phyloP scores from a whole-genome alignment of 2,329 filamentous ascomycete genomes.

The Colletotrichum brevisporum region DNA sequence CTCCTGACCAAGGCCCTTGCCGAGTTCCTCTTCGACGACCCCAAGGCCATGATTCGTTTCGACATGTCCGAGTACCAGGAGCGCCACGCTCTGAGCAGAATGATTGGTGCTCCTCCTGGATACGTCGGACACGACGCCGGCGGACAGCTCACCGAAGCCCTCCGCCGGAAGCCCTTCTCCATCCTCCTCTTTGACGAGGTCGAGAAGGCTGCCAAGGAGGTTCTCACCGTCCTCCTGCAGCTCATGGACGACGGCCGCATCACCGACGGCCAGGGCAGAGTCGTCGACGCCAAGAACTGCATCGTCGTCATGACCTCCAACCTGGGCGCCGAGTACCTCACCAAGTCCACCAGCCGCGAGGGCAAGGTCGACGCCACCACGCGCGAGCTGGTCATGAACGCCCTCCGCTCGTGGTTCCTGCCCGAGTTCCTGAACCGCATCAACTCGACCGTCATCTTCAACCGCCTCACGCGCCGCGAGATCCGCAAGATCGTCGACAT shows the following conservation, averaged over 20 bases:
- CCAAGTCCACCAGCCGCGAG: constrained; percentile 81
- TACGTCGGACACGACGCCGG: constrained; percentile 98
- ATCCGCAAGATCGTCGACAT: constrained; percentile 97
- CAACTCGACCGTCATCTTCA: constrained; percentile 97
- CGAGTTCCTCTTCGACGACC: constrained; percentile 97
- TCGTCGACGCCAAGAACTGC: constrained; percentile 96
- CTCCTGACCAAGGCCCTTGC: constrained; percentile 96
- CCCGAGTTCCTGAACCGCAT: constrained; percentile 99
- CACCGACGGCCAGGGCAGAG: constrained; percentile 95
- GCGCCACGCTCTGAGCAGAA: constrained; percentile 92
- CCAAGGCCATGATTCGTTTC: constrained; percentile 98
- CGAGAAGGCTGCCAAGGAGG: constrained; percentile 98
- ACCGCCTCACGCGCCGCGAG: constrained; percentile 89
- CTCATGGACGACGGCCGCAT: constrained; percentile 99
- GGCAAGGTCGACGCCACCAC: constrained; percentile 90
- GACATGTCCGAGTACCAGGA: constrained; percentile 99
- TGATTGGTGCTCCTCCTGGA: constrained; percentile 97
- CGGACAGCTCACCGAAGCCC: constrained; percentile 93
- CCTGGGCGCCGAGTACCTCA: constrained; percentile 93
- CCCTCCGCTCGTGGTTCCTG: constrained; percentile 95
- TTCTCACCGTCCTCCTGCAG: constrained; percentile 96
- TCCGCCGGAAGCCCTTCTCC: constrained; percentile 95
- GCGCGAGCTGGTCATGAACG: constrained; percentile 89
- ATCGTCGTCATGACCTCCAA: constrained; percentile 99
- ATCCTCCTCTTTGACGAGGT: constrained; percentile 98